Conservation (phyloP, 768 basidiomycete genomes). For the Mycena capillaripes region DNA sequence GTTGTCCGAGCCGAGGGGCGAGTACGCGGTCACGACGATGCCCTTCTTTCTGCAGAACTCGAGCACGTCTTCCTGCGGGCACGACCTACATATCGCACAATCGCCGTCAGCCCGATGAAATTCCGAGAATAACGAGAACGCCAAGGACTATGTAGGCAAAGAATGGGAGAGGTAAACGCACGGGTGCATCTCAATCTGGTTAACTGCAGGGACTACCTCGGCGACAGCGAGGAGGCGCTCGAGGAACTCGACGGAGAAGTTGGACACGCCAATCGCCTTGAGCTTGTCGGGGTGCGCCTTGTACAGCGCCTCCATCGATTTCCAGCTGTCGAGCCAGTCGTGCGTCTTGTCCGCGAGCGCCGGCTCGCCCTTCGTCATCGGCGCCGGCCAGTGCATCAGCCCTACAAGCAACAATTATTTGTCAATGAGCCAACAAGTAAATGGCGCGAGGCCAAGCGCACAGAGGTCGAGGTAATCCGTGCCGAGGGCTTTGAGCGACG, state of each 20-base stretch:
- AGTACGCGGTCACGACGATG: slow-evolving; percentile 84
- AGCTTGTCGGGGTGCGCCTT: slow-evolving; percentile 78
- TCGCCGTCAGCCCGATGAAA: too few species aligned
- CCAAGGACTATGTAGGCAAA: too few species aligned
- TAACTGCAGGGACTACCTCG: slow-evolving; percentile 78
- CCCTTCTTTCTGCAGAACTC: slow-evolving; percentile 72
- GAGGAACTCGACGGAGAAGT: slow-evolving; percentile 77
- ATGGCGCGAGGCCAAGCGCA: slow-evolving; percentile 50
- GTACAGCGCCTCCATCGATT: slow-evolving; percentile 78
- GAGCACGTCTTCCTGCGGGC: slow-evolving; percentile 76
- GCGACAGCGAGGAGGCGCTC: slow-evolving; percentile 70
- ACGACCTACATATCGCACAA: slow-evolving; percentile 54
- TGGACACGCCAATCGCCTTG: slow-evolving; percentile 86
- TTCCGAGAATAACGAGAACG: too few species aligned
- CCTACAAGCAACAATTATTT: slow-evolving; percentile 50
- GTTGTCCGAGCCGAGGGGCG: slow-evolving; percentile 80
- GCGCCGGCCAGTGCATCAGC: slow-evolving; percentile 89
- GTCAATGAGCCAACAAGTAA: not conserved
- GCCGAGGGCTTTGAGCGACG: slow-evolving; percentile 76
- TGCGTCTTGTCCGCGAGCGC: slow-evolving; percentile 27
- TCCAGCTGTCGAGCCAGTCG: slow-evolving; percentile 86
- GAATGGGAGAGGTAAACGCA: too few species aligned
- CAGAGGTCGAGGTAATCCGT: slow-evolving; percentile 88
- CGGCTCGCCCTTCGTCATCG: slow-evolving; percentile 67
- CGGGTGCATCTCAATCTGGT: slow-evolving; percentile 87